Base-by-base conservation (phyloP, 192 early-diverging fungal species). In the Allomyces javanicus region DNA sequence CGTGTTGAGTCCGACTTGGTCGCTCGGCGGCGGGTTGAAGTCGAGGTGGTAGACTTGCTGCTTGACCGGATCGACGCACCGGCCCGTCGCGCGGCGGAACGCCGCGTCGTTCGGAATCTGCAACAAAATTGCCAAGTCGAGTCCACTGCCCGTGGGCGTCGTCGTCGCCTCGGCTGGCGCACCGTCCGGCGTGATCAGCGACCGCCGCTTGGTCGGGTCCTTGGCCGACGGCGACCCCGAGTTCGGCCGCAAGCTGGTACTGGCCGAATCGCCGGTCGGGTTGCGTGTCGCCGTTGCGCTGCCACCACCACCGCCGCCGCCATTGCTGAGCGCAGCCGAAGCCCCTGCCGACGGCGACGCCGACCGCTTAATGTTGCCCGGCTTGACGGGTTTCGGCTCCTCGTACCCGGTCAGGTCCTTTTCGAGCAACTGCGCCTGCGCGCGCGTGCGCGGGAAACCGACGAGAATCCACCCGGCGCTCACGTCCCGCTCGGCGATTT, bases 371-470 rank as follows among this genome's bases (percentile, higher is more conserved):
- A 81, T 71, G 63, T 79, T 74, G 10, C 80, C 77, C 50, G 70
- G 75, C 68, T 83, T 83, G 19, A 79, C 71, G 19, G 80, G 80
- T 64, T 84, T 84, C 9, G 81, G 81, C 63, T 84, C 82, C 67
- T 84, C 82, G 67, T 83, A 82, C 78, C 82, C 82, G 24, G 81
- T 75, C 9, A 84, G 71, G 65, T 84, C 82, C 65, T 71, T 73
- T 65, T 84, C 82, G 9, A 84, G 70, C 7, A 83, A 71, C 65
- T 77, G 77, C 0, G 82, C 81, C 66, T 84, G 82, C 6, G 63
- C 45, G 12, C 77, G 63, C 25, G 67, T 84, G 63, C 77, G 43
- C 23, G 82, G 82, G 67, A 84, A 84, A 62, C 83, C 79, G 2
- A 77, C 67, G 22, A 84, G 63, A 26, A 84, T 66, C 71, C 80